These are phyloP conservation scores for Colletotrichum agaves DNA, from an alignment of 2,329 filamentous ascomycete species.

Conservation along the genomic window DNA sequence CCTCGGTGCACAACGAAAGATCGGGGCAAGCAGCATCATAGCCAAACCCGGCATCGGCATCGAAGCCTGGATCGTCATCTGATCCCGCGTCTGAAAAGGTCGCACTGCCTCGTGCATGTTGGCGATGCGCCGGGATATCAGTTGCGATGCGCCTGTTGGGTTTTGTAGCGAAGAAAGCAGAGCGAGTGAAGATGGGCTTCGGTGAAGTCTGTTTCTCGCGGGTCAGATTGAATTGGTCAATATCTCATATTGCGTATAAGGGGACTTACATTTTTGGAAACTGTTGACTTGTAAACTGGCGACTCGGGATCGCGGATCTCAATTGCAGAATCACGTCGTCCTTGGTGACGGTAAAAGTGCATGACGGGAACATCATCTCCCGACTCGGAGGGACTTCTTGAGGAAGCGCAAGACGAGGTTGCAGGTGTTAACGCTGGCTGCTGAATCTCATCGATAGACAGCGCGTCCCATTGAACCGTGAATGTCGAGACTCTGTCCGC, in stretches of 20 bases:
- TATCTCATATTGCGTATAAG: not conserved
- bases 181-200: conserved; percentile 16
- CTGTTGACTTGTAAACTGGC: conserved; percentile 31
- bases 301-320: conserved; percentile 34
- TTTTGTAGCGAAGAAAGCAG: conserved; percentile 27
- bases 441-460: conserved; percentile 21
- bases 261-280: conserved; percentile 8
- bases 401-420: conserved; percentile 31
- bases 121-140: not conserved
- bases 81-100: conserved; percentile 29
- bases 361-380: conserved; percentile 24
- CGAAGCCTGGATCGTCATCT: conserved; percentile 19
- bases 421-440: conserved; percentile 30
- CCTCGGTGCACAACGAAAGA: conserved; percentile 18
- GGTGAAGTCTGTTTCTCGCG: conserved; percentile 16
- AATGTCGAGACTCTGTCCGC: conserved; percentile 29
- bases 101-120: not conserved
- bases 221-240: not conserved
- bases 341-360: conserved; percentile 32
- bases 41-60: conserved; percentile 6
- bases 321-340: conserved; percentile 32
- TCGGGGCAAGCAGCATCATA: conserved; percentile 3
- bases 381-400: conserved; percentile 31
- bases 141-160: conserved; percentile 1
- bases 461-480: conserved; percentile 30